Evolutionary conservation across 108 stramenopile species (phyloP), one percentile per base, ranked within the genome.

Genomic region (Skeletonema marinoi): DNA sequence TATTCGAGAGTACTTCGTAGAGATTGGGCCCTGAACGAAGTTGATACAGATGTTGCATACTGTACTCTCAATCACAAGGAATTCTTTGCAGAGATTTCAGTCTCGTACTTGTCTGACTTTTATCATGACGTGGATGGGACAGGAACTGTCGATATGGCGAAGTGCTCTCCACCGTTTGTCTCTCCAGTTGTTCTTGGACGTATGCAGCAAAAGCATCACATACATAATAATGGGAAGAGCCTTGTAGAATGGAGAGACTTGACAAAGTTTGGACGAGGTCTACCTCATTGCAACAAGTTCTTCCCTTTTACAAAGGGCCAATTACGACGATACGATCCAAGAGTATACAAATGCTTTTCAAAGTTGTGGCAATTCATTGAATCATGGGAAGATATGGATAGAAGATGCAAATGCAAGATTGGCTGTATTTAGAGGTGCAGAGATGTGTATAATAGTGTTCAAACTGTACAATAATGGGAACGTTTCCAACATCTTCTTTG

Each of bases 261-360:
- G 67, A 39, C 38, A 32, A 58, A 62, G 36, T 62, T 65, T 4
- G 60, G 38, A 8, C 66, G 39, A 9, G 30, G 78, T n/a, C 25
- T 82, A 35, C 84, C 80, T 10, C 89, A 89, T 66, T 95, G 94
- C 80, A 90, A 90, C 69, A 95, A 95, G 54, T 95, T 95, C 75
- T 95, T 87, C 67, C 94, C 94, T 25, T 95, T 95, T 66, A 93
- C 92, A 2, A 82, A 88, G 31, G 89, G 88, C 9, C 94, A 95
- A 78, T 76, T 95, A 30, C 74, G 78, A 9, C 67, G 80, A 10
- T 70, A 90, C 68, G 94, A 95, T 85, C 86, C 86, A 32, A 77
- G 74, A 29, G 72, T 84, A 1, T 89, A 70, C 39, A 54, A 61
- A 16, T 89, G 74, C 31, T 85, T 95, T 64, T 61, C 62, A 1